Evolutionary conservation across 2,329 filamentous ascomycete genomes (phyloP).

Genomic region (Colletotrichum brevisporum): DNA sequence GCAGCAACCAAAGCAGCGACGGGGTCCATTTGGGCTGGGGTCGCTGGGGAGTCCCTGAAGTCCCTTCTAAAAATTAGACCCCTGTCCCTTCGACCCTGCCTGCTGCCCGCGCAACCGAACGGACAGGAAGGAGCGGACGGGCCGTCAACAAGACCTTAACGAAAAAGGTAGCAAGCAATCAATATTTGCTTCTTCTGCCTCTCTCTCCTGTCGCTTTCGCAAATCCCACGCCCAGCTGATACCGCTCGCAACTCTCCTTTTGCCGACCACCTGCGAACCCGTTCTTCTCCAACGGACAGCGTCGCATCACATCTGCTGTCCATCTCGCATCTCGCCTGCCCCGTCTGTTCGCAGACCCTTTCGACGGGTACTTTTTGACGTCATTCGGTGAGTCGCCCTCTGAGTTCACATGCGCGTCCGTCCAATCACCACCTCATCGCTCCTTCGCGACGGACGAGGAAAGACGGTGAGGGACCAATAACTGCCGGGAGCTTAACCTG

Average conservation of each 20-base stretch:
- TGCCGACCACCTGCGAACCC: conserved; percentile 8
- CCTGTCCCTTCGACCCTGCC: conserved; percentile 34
- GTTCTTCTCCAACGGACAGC: conserved; percentile 4
- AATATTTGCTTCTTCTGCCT: conserved; percentile 31
- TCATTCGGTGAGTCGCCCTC: conserved; percentile 36
- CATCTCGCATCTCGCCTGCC: conserved; percentile 17
- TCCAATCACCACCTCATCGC: conserved; percentile 30
- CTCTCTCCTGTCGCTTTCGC: conserved; percentile 8
- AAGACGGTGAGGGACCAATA: conserved; percentile 30
- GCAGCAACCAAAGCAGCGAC: background rate
- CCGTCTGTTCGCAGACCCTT: conserved; percentile 13
- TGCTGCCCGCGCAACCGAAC: conserved; percentile 40
- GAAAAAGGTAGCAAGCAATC: background rate
- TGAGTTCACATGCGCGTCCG: conserved; percentile 11
- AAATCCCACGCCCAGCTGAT: conserved; percentile 21
- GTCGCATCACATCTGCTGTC: conserved; percentile 16
- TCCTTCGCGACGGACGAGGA: conserved; percentile 3
- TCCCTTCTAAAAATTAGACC: conserved; percentile 37
- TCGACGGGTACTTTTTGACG: conserved; percentile 29
- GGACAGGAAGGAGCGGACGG: conserved; percentile 26
- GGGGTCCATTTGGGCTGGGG: background rate
- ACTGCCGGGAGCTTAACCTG: conserved; percentile 3
- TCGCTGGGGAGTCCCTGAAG: conserved; percentile 32
- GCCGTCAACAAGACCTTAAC: conserved; percentile 32
- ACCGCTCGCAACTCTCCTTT: conserved; percentile 12